A percentile compares a stretch with the other conserved stretches of the same genome.
These are phyloP conservation scores for Heimioporus sp. DNA, from an alignment of 768 basidiomycete genomes.

Conservation along the genomic window DNA sequence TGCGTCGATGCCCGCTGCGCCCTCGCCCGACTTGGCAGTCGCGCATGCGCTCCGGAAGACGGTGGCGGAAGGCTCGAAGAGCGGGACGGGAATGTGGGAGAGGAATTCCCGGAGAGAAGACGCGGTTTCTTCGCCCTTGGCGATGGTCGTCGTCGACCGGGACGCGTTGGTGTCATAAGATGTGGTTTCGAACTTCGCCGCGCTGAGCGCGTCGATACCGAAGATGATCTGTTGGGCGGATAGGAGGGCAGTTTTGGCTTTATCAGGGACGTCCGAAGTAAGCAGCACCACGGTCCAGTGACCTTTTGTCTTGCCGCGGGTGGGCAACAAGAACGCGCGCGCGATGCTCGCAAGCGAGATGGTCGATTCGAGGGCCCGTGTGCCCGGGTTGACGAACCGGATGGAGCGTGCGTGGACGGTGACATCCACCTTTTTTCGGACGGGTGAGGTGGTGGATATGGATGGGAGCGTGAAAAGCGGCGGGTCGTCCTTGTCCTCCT, in stretches of 20 bases:
- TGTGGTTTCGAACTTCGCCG: conserved; percentile 45
- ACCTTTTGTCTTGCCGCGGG: conserved; percentile 65
- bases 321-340: conserved; percentile 71
- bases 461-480: conserved; percentile 60
- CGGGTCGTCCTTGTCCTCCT: conserved; percentile 33
- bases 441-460: conserved; percentile 67
- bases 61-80: conserved; percentile 46
- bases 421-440: conserved; percentile 76
- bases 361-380: conserved; percentile 47
- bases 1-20: conserved; percentile 64
- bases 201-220: conserved; percentile 59
- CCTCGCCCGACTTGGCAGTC: conserved; percentile 32
- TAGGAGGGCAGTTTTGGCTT: conserved; percentile 36
- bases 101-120: conserved; percentile 52
- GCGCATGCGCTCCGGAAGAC: conserved; percentile 58
- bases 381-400: conserved; percentile 49
- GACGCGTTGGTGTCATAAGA: conserved; percentile 25
- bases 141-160: conserved; percentile 31
- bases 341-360: conserved; percentile 49
- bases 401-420: conserved; percentile 51
- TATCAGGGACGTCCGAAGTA: conserved; percentile 51
- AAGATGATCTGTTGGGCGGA: conserved; percentile 60
- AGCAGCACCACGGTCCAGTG: conserved; percentile 75
- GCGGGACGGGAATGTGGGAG: conserved; percentile 40
- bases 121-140: conserved; percentile 56